Evolutionary conservation across 2,329 filamentous ascomycete genomes (phyloP).

Genomic region (Geosmithia flava): DNA sequence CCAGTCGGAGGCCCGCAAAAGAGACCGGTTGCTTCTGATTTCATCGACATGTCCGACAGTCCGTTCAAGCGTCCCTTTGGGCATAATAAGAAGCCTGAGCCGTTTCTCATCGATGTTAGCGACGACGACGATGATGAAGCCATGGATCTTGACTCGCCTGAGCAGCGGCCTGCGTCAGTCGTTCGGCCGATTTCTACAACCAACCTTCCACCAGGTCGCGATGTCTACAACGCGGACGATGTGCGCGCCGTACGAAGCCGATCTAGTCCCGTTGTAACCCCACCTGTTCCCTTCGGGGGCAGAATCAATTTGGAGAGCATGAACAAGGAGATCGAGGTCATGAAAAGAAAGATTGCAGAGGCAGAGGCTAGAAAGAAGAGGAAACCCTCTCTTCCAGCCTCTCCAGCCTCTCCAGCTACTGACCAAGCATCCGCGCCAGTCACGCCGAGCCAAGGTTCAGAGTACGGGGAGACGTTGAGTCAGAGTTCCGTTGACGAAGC

Average conservation of each 20-base stretch:
- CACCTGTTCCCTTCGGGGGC: slow-evolving; percentile 14
- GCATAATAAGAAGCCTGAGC: slow-evolving; percentile 43
- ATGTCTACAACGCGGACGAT: slow-evolving; percentile 7
- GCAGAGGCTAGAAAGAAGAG: slow-evolving; percentile 42
- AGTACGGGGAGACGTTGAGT: background rate
- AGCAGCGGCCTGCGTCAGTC: slow-evolving; percentile 23
- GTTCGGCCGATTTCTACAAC: slow-evolving; percentile 16
- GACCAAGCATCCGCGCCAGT: background rate
- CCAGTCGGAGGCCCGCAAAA: slow-evolving; percentile 15
- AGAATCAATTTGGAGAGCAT: slow-evolving; percentile 34
- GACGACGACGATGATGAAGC: slow-evolving; percentile 57
- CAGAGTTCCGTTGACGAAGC: background rate
- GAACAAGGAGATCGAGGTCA: slow-evolving; percentile 46
- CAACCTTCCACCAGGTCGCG: slow-evolving; percentile 26
- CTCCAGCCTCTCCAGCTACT: slow-evolving; percentile 12
- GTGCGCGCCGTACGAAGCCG: slow-evolving; percentile 2
- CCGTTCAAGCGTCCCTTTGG: slow-evolving; percentile 49
- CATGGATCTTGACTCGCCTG: slow-evolving; percentile 52
- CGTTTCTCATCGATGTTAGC: slow-evolving; percentile 74
- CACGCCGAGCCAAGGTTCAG: background rate
- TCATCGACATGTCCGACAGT: slow-evolving; percentile 40
- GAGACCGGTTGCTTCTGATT: slow-evolving; percentile 52
- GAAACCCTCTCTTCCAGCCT: slow-evolving; percentile 18
- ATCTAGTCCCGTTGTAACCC: slow-evolving; percentile 20
- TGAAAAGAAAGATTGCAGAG: slow-evolving; percentile 46